Percentiles rank a stretch among this genome's conserved stretches.
Evolutionary conservation across 1,139 yeast species (phyloP).

Genomic region (Pichia sp.): DNA sequence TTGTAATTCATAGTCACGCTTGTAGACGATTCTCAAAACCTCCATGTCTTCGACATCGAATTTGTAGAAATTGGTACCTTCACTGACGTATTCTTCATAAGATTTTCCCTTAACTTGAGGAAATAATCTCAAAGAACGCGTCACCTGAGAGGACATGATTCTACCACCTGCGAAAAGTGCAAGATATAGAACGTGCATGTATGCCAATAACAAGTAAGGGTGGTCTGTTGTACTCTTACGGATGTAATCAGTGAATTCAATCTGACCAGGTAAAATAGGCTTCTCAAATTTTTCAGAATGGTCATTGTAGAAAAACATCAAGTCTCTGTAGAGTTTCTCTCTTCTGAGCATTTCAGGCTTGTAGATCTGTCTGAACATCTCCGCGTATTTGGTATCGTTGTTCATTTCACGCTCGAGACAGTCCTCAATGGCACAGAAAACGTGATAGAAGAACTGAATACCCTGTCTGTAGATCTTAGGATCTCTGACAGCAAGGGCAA

Average conservation of each 20-base stretch:
- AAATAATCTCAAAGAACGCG: constrained; percentile 64
- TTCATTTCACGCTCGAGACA: constrained; percentile 42
- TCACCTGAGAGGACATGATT: constrained; percentile 59
- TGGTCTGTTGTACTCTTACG: constrained; percentile 44
- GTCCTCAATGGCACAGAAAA: constrained; percentile 62
- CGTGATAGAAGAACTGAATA: constrained; percentile 68
- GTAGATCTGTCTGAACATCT: constrained; percentile 49
- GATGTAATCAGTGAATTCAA: constrained; percentile 57
- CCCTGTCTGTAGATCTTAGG: constrained; percentile 76
- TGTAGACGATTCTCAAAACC: constrained; percentile 55
- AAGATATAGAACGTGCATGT: constrained; percentile 77
- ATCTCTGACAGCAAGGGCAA: constrained; percentile 72
- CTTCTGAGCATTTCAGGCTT: constrained; percentile 65
- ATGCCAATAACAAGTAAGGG: constrained; percentile 73
- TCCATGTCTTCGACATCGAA: constrained; percentile 68
- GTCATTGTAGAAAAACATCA: constrained; percentile 58
- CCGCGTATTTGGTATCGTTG: constrained; percentile 36
- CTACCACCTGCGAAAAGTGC: constrained; percentile 87
- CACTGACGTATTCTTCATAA: constrained; percentile 50
- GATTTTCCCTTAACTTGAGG: constrained; percentile 62
- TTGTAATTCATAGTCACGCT: constrained; percentile 68
- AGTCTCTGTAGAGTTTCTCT: constrained; percentile 50
- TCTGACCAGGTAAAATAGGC: constrained; percentile 57
- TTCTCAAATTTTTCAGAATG: constrained; percentile 44
- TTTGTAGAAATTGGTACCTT: constrained; percentile 66